These are phyloP conservation scores for Elongisporangium senticosum DNA, from an alignment of 352 stramenopile species.

Conservation along the genomic window DNA sequence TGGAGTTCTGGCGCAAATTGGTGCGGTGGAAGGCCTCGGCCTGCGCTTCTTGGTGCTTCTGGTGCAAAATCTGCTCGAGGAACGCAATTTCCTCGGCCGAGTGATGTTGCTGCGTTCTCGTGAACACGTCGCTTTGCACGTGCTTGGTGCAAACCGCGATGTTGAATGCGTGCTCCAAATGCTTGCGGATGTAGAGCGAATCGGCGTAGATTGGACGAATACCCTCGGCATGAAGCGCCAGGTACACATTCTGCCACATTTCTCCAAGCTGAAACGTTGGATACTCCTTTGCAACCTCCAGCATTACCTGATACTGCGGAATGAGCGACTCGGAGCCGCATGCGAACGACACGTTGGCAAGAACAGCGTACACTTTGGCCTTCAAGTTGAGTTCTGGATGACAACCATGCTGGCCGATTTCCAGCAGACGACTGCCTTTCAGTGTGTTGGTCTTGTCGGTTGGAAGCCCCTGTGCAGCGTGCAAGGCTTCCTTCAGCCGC, in stretches of 20 bases:
- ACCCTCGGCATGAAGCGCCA: constrained; percentile 52
- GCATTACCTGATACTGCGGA: constrained; percentile 46
- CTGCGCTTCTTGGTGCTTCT: constrained; percentile 70
- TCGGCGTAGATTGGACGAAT: constrained; percentile 72
- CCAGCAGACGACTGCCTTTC: constrained; percentile 16
- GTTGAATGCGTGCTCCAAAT: constrained; percentile 74
- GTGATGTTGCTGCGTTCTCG: constrained; percentile 10
- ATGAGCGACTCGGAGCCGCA: constrained; percentile 28
- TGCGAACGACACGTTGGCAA: constrained; percentile 57
- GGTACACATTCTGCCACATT: constrained; percentile 72
- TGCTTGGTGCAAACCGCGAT: constrained; percentile 57
- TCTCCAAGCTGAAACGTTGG: constrained; percentile 58
- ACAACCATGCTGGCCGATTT: constrained; percentile 23
- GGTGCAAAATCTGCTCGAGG: constrained; percentile 42
- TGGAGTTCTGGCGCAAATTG: constrained; percentile 59
- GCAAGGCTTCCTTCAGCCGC: constrained; percentile 62
- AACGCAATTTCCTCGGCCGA: constrained; percentile 32
- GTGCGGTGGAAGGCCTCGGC: constrained; percentile 47
- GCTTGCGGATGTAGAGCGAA: constrained; percentile 57
- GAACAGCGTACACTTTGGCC: constrained; percentile 60
- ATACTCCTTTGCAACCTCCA: constrained; percentile 75
- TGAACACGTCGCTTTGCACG: constrained; percentile 47
- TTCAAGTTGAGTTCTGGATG: constrained; percentile 60
- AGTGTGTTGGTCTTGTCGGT: constrained; percentile 8
- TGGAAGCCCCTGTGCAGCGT: constrained; percentile 32